Base-by-base conservation (phyloP, 2,329 filamentous ascomycete genomes). In the Pezicula rhizophila region DNA sequence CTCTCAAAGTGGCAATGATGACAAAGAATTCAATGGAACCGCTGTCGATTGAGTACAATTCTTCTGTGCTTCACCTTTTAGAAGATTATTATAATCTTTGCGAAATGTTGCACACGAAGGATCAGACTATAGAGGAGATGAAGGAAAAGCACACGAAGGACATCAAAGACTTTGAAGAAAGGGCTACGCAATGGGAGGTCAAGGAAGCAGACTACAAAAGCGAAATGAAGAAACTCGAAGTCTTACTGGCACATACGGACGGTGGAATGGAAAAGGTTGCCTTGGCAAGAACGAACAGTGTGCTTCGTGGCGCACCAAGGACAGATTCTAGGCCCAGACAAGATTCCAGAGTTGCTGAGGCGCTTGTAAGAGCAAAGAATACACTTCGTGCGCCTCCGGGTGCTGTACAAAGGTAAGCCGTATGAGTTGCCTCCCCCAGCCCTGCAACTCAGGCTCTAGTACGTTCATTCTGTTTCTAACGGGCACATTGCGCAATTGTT, bases 1-100 rank as follows among this genome's bases (percentile, higher is more conserved):
- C 59, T 18, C 46, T 65, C 5, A 59, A 64, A 45, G 60, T 63
- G 1, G 52, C 61, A 2, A 63, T 65, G 61, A 65, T 66, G 63
- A 63, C 52, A 12, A 52, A 58, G 41, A 54, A 49, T n/a, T 52
- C 47, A 3, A 46, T 58, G 18, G 48, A 55, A 0, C 47, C 61
- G 1, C 39, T 66, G 3, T 63, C 63, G 2, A 49, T 58, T 2
- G 51, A 62, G 33, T 63, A 64, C 35, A 66, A 65, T 31, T 57
- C 57, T 25, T 58, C 55, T 40, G 62, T 66, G 15, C 37, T 64
- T n/a, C 58, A 64, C 40, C 52, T 65, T 18, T 42, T 66, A 3
- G 63, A 66, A 45, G 53, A 55, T 3, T 66, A 65, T 49, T 51
- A 60, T 5, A 50, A 59, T 35, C 37, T 62, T 20, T 47, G 51